Conservation (phyloP, 2,329 filamentous ascomycete species). For the Rutstroemia sp. region DNA sequence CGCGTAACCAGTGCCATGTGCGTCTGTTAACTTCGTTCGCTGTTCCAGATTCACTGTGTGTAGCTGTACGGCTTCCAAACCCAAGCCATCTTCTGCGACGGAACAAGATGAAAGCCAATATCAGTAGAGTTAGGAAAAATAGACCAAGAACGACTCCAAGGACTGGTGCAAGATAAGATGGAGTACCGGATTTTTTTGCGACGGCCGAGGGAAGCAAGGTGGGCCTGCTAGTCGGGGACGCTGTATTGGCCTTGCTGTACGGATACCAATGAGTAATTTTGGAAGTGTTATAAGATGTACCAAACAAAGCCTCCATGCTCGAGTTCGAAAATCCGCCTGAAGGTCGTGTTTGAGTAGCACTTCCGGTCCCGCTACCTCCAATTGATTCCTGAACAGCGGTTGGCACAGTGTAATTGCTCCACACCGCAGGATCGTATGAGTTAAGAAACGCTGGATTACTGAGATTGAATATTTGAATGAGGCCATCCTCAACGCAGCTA, state of each 20-base stretch:
- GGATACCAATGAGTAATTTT: constrained; percentile 56
- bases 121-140: constrained; percentile 44
- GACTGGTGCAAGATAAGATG: constrained; percentile 53
- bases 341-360: constrained; percentile 58
- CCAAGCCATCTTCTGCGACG: constrained; percentile 34
- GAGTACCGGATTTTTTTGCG: constrained; percentile 30
- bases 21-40: constrained; percentile 17
- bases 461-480: constrained; percentile 66
- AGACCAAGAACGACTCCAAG: constrained; percentile 54
- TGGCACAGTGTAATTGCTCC: constrained; percentile 61
- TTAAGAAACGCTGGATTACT: constrained; percentile 62
- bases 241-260: constrained; percentile 34
- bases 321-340: constrained; percentile 47
- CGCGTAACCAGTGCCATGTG: constrained; percentile 25
- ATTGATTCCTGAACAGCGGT: constrained; percentile 50
- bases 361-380: constrained; percentile 51
- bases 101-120: constrained; percentile 46
- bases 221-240: constrained; percentile 10
- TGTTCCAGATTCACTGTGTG: constrained; percentile 22
- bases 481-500: constrained; percentile 41
- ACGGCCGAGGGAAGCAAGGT: constrained; percentile 10
- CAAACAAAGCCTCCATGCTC: constrained; percentile 47
- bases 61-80: constrained; percentile 5
- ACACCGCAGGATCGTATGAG: constrained; percentile 58
- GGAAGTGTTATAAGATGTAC: constrained; percentile 43